Conservation (phyloP, 192 early-diverging fungal species). For the Entomortierella beljakovae region DNA sequence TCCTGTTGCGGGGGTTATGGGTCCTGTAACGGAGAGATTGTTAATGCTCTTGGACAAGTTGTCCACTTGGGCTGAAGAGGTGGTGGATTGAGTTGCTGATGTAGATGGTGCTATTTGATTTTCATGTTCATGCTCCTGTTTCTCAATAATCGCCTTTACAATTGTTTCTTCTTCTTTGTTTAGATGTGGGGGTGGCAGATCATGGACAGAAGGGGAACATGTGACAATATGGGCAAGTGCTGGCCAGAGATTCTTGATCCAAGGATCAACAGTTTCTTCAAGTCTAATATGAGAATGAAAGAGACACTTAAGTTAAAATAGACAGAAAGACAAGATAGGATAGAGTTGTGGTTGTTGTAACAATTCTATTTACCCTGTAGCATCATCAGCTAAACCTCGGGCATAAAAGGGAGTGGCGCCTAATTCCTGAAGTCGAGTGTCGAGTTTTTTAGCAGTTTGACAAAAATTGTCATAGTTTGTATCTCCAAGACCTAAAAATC, state of each 20-base stretch:
- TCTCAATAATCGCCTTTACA: conserved; percentile 23
- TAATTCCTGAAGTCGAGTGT: conserved; percentile 78
- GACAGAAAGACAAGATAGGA: background rate
- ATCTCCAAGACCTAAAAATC: conserved; percentile 82
- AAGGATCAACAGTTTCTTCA: conserved; percentile 91
- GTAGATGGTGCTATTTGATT: background rate
- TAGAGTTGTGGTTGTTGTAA: background rate
- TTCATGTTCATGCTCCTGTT: conserved; percentile 13
- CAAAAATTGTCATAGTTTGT: conserved; percentile 96
- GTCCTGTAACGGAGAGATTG: conserved; percentile 16
- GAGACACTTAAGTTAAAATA: background rate
- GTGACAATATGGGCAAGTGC: conserved; percentile 63
- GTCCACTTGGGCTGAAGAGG: too few relatives aligned
- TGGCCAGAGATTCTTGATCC: conserved; percentile 89
- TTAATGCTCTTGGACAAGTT: background rate
- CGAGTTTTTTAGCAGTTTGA: conserved; percentile 84
- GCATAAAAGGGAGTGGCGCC: conserved; percentile 81
- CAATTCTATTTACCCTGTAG: conserved; percentile 70
- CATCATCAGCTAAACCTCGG: conserved; percentile 92
- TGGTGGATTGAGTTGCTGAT: background rate
- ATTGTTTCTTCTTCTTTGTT: conserved; percentile 30
- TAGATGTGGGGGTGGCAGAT: conserved; percentile 28
- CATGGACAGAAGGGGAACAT: conserved; percentile 21
- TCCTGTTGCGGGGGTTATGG: conserved; percentile 16
- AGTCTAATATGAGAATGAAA: conserved; percentile 57